Base-by-base conservation (phyloP, 495 filamentous ascomycete genomes). In the Sporormia fimetaria region DNA sequence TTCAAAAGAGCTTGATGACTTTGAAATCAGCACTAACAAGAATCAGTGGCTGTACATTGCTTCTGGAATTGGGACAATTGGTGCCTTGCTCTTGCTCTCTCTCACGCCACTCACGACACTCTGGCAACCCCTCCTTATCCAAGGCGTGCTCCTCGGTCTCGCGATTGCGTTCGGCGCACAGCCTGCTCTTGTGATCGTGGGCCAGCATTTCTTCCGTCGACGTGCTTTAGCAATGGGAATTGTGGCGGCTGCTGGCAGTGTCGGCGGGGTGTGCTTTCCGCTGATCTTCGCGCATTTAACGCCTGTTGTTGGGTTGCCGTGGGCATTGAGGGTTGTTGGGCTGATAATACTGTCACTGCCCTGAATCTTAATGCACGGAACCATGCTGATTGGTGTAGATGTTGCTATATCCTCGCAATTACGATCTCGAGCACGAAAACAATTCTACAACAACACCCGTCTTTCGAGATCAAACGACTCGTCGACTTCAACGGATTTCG, bases 121-220 rank as follows among this genome's bases (percentile, higher is more conserved):
- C 4, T 34, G 31, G 31, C 31, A 34, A 18, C 4, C 16, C 31
- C 21, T 34, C 31, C 5, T 34, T 18, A 16, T 34, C 14, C 31
- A 34, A 34, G 31, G 31, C 31, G n/a, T 34, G 6, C 16, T 34
- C 31, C 31, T 34, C 31, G 31, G 31, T 11, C 17, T 34, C 31
- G 31, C 31, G 10, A 34, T 34, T 4, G 31, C 31, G 10, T 34
- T 34, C 31, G 31, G 31, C 11, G 31, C 31, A 11, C 31, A 34
- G 11, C 31, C 31, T 4, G n/a, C 31, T 9, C 31, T 34, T 3
- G 31, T 34, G 10, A 11, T 34, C 4, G 31, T 17, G 10, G 31
- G 31, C 31, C 31, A 34, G 8, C 31, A 34, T 11, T 34, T 34
- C 16, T 14, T 17, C 10, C 31, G 31, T 4, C 31, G 31, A 3